Evolutionary conservation across 2,329 filamentous ascomycete species (phyloP).

Genomic region (Diplocarpon mali): DNA sequence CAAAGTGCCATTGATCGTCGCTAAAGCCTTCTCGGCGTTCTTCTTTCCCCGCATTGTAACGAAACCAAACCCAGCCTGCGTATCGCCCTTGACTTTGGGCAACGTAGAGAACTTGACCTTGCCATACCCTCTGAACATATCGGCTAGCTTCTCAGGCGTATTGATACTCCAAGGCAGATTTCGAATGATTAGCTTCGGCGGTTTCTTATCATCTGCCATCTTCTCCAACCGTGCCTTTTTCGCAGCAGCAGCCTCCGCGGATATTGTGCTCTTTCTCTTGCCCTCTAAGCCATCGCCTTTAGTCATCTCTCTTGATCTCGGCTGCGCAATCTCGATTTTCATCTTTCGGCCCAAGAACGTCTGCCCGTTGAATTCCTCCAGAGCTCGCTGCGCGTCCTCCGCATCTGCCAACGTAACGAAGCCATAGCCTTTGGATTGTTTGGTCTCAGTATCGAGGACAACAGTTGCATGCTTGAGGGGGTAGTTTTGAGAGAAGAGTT

Average conservation of each 20-base stretch:
- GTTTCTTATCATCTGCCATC: constrained; percentile 46
- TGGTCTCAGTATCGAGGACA: constrained; percentile 74
- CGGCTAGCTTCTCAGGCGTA: constrained; percentile 65
- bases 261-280: constrained; percentile 26
- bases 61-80: constrained; percentile 82
- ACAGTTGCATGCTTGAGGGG: constrained; percentile 95
- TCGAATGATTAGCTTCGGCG: constrained; percentile 74
- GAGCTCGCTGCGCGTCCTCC: constrained; percentile 76
- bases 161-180: constrained; percentile 97
- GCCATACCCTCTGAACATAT: constrained; percentile 76
- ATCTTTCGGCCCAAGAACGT: constrained; percentile 71
- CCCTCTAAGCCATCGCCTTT: constrained; percentile 33
- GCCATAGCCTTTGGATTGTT: constrained; percentile 81
- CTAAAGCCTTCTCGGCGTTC: constrained; percentile 83
- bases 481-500: constrained; percentile 87
- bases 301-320: constrained; percentile 59
- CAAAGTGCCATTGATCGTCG: constrained; percentile 76
- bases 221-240: constrained; percentile 49
- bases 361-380: constrained; percentile 69
- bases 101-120: constrained; percentile 83
- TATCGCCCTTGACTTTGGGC: constrained; percentile 55
- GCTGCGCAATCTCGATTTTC: constrained; percentile 77
- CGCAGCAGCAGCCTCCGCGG: constrained; percentile 30
- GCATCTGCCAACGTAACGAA: constrained; percentile 95
- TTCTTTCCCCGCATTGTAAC: constrained; percentile 77